These are phyloP conservation scores for Sporothrix sp. DNA, from an alignment of 2,329 filamentous ascomycete species.

Conservation along the genomic window DNA sequence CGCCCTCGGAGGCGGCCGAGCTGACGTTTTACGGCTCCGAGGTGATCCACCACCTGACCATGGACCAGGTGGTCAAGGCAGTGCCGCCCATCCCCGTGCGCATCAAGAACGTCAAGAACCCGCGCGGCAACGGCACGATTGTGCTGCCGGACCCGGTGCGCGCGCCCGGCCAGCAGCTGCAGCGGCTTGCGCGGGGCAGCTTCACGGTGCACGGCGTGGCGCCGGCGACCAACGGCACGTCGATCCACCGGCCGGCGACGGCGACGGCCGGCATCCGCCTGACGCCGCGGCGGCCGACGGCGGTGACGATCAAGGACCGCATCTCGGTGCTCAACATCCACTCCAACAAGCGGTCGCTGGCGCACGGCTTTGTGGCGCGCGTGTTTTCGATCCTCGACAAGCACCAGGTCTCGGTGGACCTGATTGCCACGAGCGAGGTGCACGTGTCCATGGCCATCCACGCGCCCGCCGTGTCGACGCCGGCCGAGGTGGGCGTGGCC, in stretches of 20 bases:
- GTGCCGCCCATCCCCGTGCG: constrained; percentile 69
- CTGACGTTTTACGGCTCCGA: constrained; percentile 91
- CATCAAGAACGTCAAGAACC: constrained; percentile 89
- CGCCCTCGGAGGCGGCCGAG: constrained; percentile 89
- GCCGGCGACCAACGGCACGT: background rate
- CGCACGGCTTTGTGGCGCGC: constrained; percentile 88
- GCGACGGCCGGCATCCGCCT: constrained; percentile 31
- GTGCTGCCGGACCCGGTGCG: constrained; percentile 65
- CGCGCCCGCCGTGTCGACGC: constrained; percentile 53
- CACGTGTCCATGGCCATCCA: constrained; percentile 97
- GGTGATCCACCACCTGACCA: constrained; percentile 96
- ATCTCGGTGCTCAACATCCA: constrained; percentile 97
- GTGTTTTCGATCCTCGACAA: constrained; percentile 88
- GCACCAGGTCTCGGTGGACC: constrained; percentile 80
- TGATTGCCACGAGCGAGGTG: constrained; percentile 93
- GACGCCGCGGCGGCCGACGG: constrained; percentile 66
- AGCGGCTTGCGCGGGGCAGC: constrained; percentile 23
- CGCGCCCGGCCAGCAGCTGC: constrained; percentile 48
- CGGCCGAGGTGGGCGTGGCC: constrained; percentile 19
- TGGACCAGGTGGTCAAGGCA: constrained; percentile 92
- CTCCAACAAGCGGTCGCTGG: constrained; percentile 92
- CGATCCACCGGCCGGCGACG: background rate
- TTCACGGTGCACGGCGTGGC: background rate
- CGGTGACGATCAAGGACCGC: constrained; percentile 94
- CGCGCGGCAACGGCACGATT: constrained; percentile 66